Evolutionary conservation across 2,329 filamentous ascomycete species (phyloP), one percentile per base, ranked within the genome.

Genomic region (Trichoderma citrinoviride): DNA sequence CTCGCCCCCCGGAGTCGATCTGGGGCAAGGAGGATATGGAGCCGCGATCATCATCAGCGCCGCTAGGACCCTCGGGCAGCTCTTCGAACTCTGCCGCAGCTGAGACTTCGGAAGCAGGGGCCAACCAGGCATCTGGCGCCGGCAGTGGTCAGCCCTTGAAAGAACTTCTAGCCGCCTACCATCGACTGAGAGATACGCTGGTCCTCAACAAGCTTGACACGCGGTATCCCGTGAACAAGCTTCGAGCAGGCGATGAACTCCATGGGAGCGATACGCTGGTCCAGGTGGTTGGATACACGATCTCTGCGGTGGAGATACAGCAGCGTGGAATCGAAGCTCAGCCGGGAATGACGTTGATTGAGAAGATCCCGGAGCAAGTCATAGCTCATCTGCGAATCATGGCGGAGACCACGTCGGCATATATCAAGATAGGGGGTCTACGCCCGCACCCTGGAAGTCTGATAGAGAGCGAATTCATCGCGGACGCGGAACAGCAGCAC

Each of bases 321-420:
- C 93, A 97, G 75, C 90, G 95, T 70, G 95, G 95, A 7, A 82
- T 92, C 3, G 90, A 92, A 70, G 87, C 88, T 23, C 86, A 90
- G 68, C 84, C 86, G 53, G 89, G 91, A 61, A 83, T 87, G 75
- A 94, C 90, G 5, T 79, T 98, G 52, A 77, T 98, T 21, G 90
- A 94, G 69, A 93, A 89, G 71, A 90, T 98, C 58, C 89, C 95
- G 0, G 90, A 94, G 64, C 88, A 96, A 74, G 85, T 87, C 1
- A 80, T 99, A 66, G 95, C 91, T 1, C 93, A 98, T 74, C 82
- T 99, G 29, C 90, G 93, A 55, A 89, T 98, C 29, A 81, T 98
- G 25, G 89, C 92, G 1, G 95, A 97, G 78, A 98, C 93, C 1
- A 90, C 91, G 1, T 86, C 90, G 33, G 93, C 93, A 0, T 98